Conservation (phyloP, 805 yeast genomes). For the Nakazawaea ernobii region DNA sequence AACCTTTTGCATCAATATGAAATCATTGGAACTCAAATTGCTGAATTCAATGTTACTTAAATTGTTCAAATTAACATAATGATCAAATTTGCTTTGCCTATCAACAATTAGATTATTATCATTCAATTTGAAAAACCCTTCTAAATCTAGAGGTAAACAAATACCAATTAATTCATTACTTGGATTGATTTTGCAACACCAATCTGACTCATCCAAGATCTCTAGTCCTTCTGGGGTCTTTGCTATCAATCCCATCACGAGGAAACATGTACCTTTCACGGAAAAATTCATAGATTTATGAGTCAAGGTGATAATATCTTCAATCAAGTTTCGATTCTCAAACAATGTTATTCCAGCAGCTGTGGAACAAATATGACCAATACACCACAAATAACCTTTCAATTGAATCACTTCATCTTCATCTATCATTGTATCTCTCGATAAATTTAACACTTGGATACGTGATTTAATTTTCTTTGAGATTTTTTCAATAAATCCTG, state of each 20-base stretch:
- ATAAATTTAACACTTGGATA: slow-evolving; percentile 15
- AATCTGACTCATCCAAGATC: slow-evolving; percentile 72
- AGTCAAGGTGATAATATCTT: slow-evolving; percentile 48
- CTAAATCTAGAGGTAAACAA: slow-evolving; percentile 21
- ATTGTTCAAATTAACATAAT: not conserved
- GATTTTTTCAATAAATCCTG: slow-evolving; percentile 31
- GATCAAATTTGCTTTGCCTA: slow-evolving; percentile 16
- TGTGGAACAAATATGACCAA: slow-evolving; percentile 77
- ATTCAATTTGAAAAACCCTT: slow-evolving; percentile 14
- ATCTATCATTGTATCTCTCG: slow-evolving; percentile 20
- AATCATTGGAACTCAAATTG: slow-evolving; percentile 4
- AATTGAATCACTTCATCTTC: slow-evolving; percentile 37
- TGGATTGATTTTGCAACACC: slow-evolving; percentile 51
- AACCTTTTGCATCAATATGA: slow-evolving; percentile 18
- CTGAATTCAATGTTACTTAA: slow-evolving; percentile 5
- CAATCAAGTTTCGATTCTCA: slow-evolving; percentile 41
- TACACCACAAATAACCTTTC: slow-evolving; percentile 80
- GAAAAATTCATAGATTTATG: slow-evolving; percentile 45
- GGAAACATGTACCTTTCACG: slow-evolving; percentile 72
- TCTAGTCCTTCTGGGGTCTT: slow-evolving; percentile 77
- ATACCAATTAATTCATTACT: slow-evolving; percentile 31
- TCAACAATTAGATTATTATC: slow-evolving; percentile 19
- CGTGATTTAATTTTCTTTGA: slow-evolving; percentile 4
- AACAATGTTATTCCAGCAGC: slow-evolving; percentile 58
- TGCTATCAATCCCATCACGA: slow-evolving; percentile 68